Evolutionary conservation across 2,329 filamentous ascomycete species (phyloP).

Genomic region (Blastomyces gilchristii): DNA sequence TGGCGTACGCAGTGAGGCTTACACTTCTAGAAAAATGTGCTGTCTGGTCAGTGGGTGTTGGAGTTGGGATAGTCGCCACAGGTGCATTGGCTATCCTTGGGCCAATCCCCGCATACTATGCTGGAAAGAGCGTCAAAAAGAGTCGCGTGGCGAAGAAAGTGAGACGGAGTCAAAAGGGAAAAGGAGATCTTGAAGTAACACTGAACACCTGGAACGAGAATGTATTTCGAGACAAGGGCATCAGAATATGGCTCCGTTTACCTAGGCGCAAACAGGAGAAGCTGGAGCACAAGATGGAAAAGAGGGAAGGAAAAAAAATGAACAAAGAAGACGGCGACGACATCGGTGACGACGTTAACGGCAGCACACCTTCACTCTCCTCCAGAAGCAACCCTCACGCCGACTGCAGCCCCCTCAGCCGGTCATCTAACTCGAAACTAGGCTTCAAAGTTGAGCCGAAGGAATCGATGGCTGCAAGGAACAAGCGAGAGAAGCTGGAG

Average conservation of each 20-base stretch:
- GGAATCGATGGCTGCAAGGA: background rate
- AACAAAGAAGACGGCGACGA: background rate
- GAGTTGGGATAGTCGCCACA: slow-evolving; percentile 9
- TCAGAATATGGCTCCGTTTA: slow-evolving; percentile 8
- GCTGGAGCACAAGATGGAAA: background rate
- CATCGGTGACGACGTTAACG: background rate
- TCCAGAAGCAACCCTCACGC: background rate
- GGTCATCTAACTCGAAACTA: background rate
- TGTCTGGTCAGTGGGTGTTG: slow-evolving; percentile 11
- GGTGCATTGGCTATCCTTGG: slow-evolving; percentile 7
- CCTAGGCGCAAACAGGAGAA: slow-evolving; percentile 1
- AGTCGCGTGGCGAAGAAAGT: slow-evolving; percentile 12
- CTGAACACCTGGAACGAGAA: slow-evolving; percentile 11
- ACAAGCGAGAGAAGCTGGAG: slow-evolving; percentile 8
- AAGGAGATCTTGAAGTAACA: slow-evolving; percentile 11
- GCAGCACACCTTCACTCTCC: background rate
- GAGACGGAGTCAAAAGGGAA: slow-evolving; percentile 6
- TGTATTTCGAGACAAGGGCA: slow-evolving; percentile 10
- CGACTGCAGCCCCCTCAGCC: background rate
- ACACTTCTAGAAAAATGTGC: slow-evolving; percentile 10
- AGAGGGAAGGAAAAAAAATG: background rate
- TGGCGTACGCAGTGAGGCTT: slow-evolving; percentile 8
- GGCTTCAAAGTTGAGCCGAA: background rate
- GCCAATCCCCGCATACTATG: slow-evolving; percentile 12
- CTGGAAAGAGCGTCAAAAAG: slow-evolving; percentile 12